A percentile compares a stretch with the other conserved stretches of the same genome.
Conservation (phyloP, 2,329 filamentous ascomycete species). For the Daldinia eschscholtzii region DNA sequence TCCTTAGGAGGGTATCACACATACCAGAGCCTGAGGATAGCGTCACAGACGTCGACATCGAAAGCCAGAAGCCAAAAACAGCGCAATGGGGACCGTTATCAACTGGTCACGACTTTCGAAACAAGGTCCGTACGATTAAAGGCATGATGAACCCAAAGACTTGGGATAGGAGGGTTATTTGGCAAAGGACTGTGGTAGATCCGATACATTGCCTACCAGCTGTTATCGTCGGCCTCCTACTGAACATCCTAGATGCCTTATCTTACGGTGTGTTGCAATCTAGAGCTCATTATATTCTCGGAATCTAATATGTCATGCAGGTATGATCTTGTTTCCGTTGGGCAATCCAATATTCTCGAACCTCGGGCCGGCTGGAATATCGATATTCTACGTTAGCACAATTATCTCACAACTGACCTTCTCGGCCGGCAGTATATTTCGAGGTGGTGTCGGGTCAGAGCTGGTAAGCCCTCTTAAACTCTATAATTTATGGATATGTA, state of each 20-base stretch:
- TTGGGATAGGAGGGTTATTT: conserved; percentile 78
- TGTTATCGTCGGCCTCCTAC: conserved; percentile 86
- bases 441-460: conserved; percentile 92
- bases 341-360: conserved; percentile 87
- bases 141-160: conserved; percentile 70
- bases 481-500: conserved; percentile 1
- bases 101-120: conserved; percentile 35
- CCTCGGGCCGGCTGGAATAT: conserved; percentile 92
- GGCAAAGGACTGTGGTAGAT: conserved; percentile 72
- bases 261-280: conserved; percentile 77
- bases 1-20: conserved; percentile 57
- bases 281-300: background rate
- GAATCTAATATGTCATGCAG: conserved; percentile 53
- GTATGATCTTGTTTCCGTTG: conserved; percentile 94
- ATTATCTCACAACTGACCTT: conserved; percentile 94
- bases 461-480: conserved; percentile 68
- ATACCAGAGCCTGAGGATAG: conserved; percentile 49
- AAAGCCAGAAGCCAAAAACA: conserved; percentile 61
- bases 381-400: conserved; percentile 98
- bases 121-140: conserved; percentile 45
- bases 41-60: conserved; percentile 59
- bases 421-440: conserved; percentile 88
- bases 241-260: conserved; percentile 94
- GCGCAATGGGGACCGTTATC: conserved; percentile 36
- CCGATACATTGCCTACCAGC: conserved; percentile 82